Evolutionary conservation across 352 stramenopile genomes (phyloP), one percentile per base, ranked within the genome.

Genomic region (Blastocystis sp.): DNA sequence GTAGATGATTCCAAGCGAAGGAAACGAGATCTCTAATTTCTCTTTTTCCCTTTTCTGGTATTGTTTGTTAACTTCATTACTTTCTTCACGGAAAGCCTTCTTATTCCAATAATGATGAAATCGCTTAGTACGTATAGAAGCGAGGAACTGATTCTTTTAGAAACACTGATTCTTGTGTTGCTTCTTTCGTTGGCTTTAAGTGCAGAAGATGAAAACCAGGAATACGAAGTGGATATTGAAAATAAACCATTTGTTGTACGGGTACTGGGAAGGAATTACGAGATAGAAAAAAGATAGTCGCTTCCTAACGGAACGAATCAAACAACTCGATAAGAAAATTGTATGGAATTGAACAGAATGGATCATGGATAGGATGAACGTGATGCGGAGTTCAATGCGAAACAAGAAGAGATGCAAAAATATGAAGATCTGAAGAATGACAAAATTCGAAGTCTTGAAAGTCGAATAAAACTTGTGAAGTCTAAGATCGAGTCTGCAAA

Each of bases 161-260:
- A 76, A 1, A 76, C 6, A 27, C 22, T 48, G 13, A 1, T 44
- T 37, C 19, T 30, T 51, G 64, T n/a, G 24, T 27, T 84, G 59
- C 42, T 44, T n/a, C 19, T 84, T 35, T 19, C 48, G 3, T 17
- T 84, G 19, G 15, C 27, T 30, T 22, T 66, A 13, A 6, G 30
- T 51, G 17, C 68, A 24, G 19, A 66, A 22, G n/a, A 30, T 5
- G 17, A 9, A 53, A 5, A 24, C 30, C 42, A 84, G 51, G 73
- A 84, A 84, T 57, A 68, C 19, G 73, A 84, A 42, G 53, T 84
- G 19, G 30, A 58, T 54, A 57, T 84, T 22, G 51, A 66, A 2
- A 84, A 84, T 68, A 42, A 35, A 40, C 48, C n/a, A 6, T 53
- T 53, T 22, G 42, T 42, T 37, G 73, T 84, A 66, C 15, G n/a